These are phyloP conservation scores for Sporothrix humicola DNA, from an alignment of 2,329 filamentous ascomycete genomes.

Conservation along the genomic window DNA sequence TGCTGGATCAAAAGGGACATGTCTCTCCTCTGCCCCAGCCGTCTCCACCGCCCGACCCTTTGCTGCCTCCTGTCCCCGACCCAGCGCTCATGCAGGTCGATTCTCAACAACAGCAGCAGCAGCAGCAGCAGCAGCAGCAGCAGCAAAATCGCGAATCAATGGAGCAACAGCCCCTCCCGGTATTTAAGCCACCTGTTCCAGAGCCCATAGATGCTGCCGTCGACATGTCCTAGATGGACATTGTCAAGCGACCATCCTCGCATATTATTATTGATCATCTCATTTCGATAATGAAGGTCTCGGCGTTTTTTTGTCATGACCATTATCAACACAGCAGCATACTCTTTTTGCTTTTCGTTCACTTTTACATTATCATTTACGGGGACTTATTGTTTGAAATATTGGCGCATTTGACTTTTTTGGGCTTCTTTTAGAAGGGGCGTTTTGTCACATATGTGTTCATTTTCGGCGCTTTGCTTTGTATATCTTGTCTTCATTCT, in stretches of 20 bases:
- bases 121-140: background rate
- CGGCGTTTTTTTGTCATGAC: constrained; percentile 10
- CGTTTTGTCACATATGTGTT: background rate
- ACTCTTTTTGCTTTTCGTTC: no score
- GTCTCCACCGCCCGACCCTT: background rate
- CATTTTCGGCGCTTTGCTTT: background rate
- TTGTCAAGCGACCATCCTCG: background rate
- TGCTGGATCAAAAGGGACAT: background rate
- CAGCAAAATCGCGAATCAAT: background rate
- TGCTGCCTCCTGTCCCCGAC: constrained; percentile 3
- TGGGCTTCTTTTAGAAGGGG: background rate
- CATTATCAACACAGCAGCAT: constrained; percentile 5
- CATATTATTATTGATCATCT: background rate
- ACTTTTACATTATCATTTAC: background rate
- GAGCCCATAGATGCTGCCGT: background rate
- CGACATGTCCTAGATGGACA: background rate
- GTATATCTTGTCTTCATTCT: constrained; percentile 2
- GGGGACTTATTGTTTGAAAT: background rate
- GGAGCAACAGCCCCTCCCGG: background rate
- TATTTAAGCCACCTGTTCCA: background rate
- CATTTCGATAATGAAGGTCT: background rate
- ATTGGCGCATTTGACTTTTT: background rate
- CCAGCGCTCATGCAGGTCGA: constrained; percentile 19
- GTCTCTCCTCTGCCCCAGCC: background rate
- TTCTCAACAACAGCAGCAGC: background rate